These are phyloP conservation scores for Emmonsiellopsis sp. DNA, from an alignment of 2,329 filamentous ascomycete species.

Conservation along the genomic window DNA sequence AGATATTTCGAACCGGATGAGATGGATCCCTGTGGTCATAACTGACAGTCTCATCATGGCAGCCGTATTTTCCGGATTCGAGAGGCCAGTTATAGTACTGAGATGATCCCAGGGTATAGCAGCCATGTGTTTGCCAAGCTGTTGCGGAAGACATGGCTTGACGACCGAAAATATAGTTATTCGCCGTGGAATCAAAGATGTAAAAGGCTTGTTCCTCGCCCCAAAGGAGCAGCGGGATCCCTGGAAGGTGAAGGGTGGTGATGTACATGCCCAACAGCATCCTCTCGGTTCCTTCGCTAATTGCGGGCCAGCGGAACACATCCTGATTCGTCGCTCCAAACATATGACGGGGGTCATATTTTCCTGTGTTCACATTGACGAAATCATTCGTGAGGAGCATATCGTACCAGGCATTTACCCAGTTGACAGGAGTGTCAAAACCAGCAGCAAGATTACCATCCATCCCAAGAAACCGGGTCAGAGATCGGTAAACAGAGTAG, in stretches of 20 bases:
- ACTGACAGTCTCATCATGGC: conserved; percentile 47
- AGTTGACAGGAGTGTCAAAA: conserved; percentile 47
- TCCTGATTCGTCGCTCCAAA: conserved; percentile 59
- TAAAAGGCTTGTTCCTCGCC: conserved; percentile 60
- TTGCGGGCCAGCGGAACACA: conserved; percentile 55
- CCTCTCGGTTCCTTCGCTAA: conserved; percentile 48
- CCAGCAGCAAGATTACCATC: conserved; percentile 48
- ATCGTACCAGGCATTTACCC: conserved; percentile 47
- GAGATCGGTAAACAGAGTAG: conserved; percentile 55
- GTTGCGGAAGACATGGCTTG: conserved; percentile 53
- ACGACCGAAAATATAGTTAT: conserved; percentile 58
- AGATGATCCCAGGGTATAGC: conserved; percentile 48
- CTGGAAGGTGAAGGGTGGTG: conserved; percentile 51
- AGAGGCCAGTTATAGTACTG: conserved; percentile 53
- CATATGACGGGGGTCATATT: conserved; percentile 57
- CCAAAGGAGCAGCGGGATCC: conserved; percentile 53
- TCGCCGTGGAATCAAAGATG: conserved; percentile 53
- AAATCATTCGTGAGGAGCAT: conserved; percentile 53
- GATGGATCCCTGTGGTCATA: conserved; percentile 56
- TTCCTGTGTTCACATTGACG: conserved; percentile 50
- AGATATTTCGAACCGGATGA: conserved; percentile 51
- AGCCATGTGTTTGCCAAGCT: conserved; percentile 58
- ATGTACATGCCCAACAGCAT: conserved; percentile 52
- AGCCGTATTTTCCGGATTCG: conserved; percentile 45
- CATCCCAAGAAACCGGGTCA: conserved; percentile 53